Base-by-base conservation (phyloP, 192 early-diverging fungal genomes). In the Coemansia sp. region DNA sequence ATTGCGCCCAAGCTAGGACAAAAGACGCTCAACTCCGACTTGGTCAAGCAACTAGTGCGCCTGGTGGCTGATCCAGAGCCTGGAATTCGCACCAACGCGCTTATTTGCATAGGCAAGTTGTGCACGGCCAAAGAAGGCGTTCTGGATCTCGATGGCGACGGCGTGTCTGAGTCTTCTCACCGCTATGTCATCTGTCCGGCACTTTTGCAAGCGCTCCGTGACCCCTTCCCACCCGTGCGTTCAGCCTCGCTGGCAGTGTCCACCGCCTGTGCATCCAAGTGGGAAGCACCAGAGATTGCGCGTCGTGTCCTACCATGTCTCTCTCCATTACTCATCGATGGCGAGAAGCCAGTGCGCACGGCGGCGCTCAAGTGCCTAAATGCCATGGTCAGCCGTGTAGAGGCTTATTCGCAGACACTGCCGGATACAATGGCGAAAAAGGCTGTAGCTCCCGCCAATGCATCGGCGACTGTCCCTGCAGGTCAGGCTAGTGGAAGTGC, bases 1-100 rank as follows among this genome's bases (percentile, higher is more conserved):
- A 70, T 96, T 2, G 90, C 85, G 14, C 91, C 92, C 4, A 89
- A 91, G 66, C 86, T 94, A 29, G 31, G 66, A 9, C 48, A 76
- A 66, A 70, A 76, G 48, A 57, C 61, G 3, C 70, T 78, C 6
- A 78, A 97, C 76, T 90, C 91, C 68, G 94, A 97, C 53, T 74
- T 97, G 1, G 65, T 99, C 31, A 75, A 90, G 66, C 92, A 94
- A 67, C 85, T 98, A 9, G 94, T 93, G n/a, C 95, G 94, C 45
- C 78, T 95, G 31, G 92, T 96, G 51, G 86, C 86, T 32, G 97
- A 99, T 76, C 86, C 89, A 23, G 96, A 98, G 67, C 94, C 97
- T 1, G 95, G 96, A 2, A 99, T 99, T 70, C 86, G 97, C 31
- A 96, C 97, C 8, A 99, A 99, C 75, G 91, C 96, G 17, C 93